Conservation (phyloP, 2,329 filamentous ascomycete genomes). For the Cladobotryum protrusum region DNA sequence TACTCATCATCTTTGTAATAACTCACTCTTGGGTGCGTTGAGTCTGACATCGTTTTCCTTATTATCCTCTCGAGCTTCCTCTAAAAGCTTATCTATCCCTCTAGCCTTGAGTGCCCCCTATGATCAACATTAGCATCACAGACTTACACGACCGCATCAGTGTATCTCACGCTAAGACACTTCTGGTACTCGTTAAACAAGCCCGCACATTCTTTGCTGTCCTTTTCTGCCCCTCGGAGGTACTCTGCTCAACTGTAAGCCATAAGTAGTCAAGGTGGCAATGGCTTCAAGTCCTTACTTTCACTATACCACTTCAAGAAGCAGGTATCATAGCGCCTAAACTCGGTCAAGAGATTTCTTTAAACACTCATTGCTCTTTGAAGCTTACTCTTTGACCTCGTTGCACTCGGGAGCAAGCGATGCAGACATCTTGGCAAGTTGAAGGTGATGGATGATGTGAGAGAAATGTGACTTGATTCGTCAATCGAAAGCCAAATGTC, state of each 20-base stretch:
- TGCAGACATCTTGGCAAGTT: conserved; percentile 64
- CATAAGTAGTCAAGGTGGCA: conserved; percentile 10
- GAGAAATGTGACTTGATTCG: not conserved
- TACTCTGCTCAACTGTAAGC: conserved; percentile 57
- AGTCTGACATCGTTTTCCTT: conserved; percentile 70
- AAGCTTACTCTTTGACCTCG: conserved; percentile 80
- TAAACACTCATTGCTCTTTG: not conserved
- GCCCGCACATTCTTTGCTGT: conserved; percentile 75
- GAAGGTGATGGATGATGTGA: not conserved
- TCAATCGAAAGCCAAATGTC: not conserved
- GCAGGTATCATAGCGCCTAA: conserved; percentile 88
- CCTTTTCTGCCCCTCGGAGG: conserved; percentile 73
- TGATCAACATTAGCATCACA: not conserved
- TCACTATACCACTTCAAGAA: conserved; percentile 99
- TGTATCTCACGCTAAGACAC: conserved; percentile 62
- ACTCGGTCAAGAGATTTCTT: not conserved
- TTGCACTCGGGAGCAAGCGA: conserved; percentile 94
- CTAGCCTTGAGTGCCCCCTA: conserved; percentile 80
- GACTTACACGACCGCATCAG: not conserved
- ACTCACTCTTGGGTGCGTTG: conserved; percentile 37
- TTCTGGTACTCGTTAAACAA: conserved; percentile 85
- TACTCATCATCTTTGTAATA: not conserved
- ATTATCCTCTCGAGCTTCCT: conserved; percentile 83
- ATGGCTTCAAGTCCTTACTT: conserved; percentile 52
- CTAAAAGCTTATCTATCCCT: conserved; percentile 88